Percentiles rank a stretch among this genome's conserved stretches.
These are phyloP conservation scores for Solanum dulcamara DNA, from an alignment of 257 asterid species.

Conservation along the genomic window DNA sequence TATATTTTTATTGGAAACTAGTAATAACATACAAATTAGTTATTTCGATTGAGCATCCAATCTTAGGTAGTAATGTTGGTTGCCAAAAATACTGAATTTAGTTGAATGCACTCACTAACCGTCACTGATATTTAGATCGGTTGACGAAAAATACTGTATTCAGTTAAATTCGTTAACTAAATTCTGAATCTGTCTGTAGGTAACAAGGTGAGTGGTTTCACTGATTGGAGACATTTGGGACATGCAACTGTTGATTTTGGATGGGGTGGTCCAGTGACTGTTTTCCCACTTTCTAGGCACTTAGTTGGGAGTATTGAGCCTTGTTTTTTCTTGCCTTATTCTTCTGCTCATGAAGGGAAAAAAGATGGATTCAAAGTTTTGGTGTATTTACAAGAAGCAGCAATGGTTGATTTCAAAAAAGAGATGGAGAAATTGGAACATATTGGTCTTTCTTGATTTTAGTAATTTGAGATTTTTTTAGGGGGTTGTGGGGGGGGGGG, in stretches of 20 bases:
- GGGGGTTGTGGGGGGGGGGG: neutral
- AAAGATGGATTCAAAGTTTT: slow-evolving; percentile 45
- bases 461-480: neutral
- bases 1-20: no score
- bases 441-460: neutral
- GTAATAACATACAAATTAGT: no score
- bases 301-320: slow-evolving; percentile 70
- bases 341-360: slow-evolving; percentile 18
- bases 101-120: no score
- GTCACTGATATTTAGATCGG: no score
- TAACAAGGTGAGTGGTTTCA: slow-evolving; percentile 57
- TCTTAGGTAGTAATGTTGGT: no score
- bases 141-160: neutral
- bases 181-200: slow-evolving; percentile 18
- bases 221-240: slow-evolving; percentile 95
- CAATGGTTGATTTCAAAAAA: slow-evolving; percentile 21
- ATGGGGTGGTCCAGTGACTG: slow-evolving; percentile 72
- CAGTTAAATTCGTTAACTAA: neutral
- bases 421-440: slow-evolving; percentile 34
- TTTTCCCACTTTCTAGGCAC: slow-evolving; percentile 51
- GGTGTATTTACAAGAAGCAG: slow-evolving; percentile 53
- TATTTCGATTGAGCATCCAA: no score
- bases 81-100: no score
- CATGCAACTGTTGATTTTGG: slow-evolving; percentile 82
- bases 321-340: slow-evolving; percentile 56